A percentile compares a stretch with the other conserved stretches of the same genome.
These are phyloP conservation scores for Peziza echinospora DNA, from an alignment of 495 filamentous ascomycete species.

Conservation along the genomic window DNA sequence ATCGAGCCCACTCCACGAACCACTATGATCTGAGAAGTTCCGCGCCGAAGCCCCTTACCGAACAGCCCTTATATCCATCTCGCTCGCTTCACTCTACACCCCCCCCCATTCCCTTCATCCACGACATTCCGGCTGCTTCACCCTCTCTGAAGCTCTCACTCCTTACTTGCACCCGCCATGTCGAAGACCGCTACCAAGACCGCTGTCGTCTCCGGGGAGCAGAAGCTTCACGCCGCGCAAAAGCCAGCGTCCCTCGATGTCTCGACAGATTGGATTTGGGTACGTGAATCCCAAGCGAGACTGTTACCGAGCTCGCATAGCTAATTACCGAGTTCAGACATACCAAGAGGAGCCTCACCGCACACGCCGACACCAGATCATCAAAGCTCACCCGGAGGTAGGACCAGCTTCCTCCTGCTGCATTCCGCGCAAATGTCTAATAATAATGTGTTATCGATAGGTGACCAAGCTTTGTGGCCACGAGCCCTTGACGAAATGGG, in stretches of 20 bases:
- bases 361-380: constrained; percentile 73
- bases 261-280: constrained; percentile 17
- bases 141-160: no score
- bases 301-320: not conserved
- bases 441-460: constrained; percentile 25
- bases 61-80: no score
- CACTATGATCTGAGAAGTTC: no score
- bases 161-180: no score
- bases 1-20: no score
- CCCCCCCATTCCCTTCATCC: no score
- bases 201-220: not conserved
- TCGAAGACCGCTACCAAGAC: not conserved
- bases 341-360: constrained; percentile 97
- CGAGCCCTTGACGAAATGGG: constrained; percentile 85
- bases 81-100: no score
- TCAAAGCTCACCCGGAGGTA: constrained; percentile 96
- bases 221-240: not conserved
- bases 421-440: not conserved
- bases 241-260: not conserved
- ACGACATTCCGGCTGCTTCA: no score
- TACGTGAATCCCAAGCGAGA: constrained; percentile 3
- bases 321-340: constrained; percentile 42
- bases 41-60: no score
- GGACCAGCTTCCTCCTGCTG: constrained; percentile 13
- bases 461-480: constrained; percentile 95